These are phyloP conservation scores for Leucosporidium creatinivorum DNA, from an alignment of 768 basidiomycete species.

Conservation along the genomic window DNA sequence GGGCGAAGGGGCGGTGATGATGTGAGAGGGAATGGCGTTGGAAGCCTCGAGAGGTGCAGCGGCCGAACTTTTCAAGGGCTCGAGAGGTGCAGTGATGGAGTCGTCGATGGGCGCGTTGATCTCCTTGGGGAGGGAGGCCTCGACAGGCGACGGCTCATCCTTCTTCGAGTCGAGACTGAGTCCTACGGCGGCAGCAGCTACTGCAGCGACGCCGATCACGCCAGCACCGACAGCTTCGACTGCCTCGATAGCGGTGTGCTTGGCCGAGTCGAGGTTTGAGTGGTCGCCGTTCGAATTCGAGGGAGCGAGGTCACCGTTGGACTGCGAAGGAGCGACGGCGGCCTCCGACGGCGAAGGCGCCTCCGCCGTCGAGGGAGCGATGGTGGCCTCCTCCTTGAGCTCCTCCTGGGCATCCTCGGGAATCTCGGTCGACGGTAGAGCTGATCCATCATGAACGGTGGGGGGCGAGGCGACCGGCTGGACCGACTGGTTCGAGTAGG, in stretches of 20 bases:
- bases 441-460: not conserved
- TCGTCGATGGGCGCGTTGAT: not conserved
- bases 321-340: not conserved
- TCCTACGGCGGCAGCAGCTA: not conserved
- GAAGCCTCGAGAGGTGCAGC: not conserved
- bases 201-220: not conserved
- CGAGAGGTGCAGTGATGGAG: not conserved
- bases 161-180: not conserved
- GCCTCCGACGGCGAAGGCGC: too few species aligned
- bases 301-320: not conserved
- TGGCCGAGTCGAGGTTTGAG: not conserved
- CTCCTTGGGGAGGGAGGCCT: not conserved
- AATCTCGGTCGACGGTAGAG: not conserved
- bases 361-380: too few species aligned
- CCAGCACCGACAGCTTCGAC: not conserved
- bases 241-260: not conserved
- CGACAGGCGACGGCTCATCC: not conserved
- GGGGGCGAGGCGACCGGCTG: not conserved
- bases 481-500: constrained; percentile 6
- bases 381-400: not conserved
- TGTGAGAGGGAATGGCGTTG: not conserved
- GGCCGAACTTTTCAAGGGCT: too few species aligned
- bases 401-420: not conserved
- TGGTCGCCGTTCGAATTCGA: not conserved
- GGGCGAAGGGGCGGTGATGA: not conserved